These are phyloP conservation scores for Monilinia vaccinii-corymbosi DNA, from an alignment of 2,329 filamentous ascomycete species.

Conservation along the genomic window DNA sequence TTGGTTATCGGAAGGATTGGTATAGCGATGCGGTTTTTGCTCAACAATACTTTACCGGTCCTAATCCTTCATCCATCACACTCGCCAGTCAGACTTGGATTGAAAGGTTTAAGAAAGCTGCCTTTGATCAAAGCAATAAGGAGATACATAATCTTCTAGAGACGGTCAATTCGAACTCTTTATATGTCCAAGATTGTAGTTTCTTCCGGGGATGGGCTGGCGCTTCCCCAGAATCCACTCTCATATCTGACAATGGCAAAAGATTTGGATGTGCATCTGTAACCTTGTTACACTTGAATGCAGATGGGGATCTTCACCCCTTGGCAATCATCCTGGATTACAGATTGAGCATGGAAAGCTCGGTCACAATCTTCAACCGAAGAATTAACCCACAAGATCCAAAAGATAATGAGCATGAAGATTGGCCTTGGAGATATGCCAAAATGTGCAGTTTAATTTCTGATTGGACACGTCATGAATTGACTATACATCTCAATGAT, in stretches of 20 bases:
- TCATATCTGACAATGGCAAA: conserved; percentile 14
- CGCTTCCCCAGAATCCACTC: background rate
- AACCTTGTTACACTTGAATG: conserved; percentile 35
- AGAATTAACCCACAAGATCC: conserved; percentile 30
- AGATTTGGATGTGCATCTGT: conserved; percentile 33
- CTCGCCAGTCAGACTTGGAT: conserved; percentile 16
- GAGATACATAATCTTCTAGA: conserved; percentile 12
- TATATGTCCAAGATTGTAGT: conserved; percentile 25
- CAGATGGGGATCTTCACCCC: conserved; percentile 39
- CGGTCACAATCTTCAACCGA: conserved; percentile 42
- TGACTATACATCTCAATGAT: conserved; percentile 12
- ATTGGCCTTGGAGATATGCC: conserved; percentile 39
- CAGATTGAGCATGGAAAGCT: conserved; percentile 34
- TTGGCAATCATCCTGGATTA: conserved; percentile 41
- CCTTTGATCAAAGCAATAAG: conserved; percentile 12
- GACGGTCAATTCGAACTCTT: conserved; percentile 10
- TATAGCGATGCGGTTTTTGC: conserved; percentile 33
- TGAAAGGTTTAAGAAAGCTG: conserved; percentile 15
- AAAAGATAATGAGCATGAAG: conserved; percentile 30
- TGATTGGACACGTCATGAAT: conserved; percentile 9
- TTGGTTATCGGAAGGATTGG: conserved; percentile 20
- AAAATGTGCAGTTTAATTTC: conserved; percentile 7
- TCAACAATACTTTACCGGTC: conserved; percentile 34
- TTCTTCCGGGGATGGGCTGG: conserved; percentile 20
- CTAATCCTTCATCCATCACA: conserved; percentile 26